A percentile compares a stretch with the other conserved stretches of the same genome.
These are phyloP conservation scores for Endotrypanum monterogeii DNA, from an alignment of 208 protist species.

Conservation along the genomic window DNA sequence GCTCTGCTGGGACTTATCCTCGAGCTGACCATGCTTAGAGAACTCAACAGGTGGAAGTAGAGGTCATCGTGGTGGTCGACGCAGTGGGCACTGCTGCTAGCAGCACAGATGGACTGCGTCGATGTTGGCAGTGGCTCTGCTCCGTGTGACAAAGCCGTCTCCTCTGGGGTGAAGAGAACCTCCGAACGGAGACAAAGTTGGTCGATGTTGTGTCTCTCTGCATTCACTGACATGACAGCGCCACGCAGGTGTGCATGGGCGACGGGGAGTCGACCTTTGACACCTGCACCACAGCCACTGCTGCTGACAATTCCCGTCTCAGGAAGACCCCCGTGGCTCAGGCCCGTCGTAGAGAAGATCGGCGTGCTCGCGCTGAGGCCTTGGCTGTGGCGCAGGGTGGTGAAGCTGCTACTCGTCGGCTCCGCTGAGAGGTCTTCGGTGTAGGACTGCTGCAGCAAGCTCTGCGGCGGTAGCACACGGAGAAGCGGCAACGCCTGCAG, in stretches of 20 bases:
- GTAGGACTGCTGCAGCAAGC: conserved; percentile 39
- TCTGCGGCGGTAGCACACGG: conserved; percentile 37
- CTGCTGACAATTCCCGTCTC: not conserved
- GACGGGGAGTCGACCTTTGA: no score
- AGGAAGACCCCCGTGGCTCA: not conserved
- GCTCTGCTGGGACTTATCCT: not conserved
- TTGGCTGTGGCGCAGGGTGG: not conserved
- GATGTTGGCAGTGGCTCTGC: not conserved
- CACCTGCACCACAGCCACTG: not conserved
- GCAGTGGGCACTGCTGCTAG: not conserved
- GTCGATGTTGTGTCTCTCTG: not conserved
- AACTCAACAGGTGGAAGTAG: not conserved
- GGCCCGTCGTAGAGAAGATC: not conserved
- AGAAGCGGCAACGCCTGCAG: conserved; percentile 30
- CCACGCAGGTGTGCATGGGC: not conserved
- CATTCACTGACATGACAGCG: not conserved
- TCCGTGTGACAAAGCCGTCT: not conserved
- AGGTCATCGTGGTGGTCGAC: not conserved
- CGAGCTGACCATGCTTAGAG: not conserved
- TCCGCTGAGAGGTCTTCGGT: conserved; percentile 2
- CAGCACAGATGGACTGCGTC: not conserved
- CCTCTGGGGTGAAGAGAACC: conserved; percentile 6
- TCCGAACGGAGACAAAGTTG: not conserved
- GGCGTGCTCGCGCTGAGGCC: not conserved
- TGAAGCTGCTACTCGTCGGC: not conserved